Percentiles rank a stretch among this genome's conserved stretches.
Evolutionary conservation across 2,329 filamentous ascomycete genomes (phyloP).

Genomic region (Laburnicola sp.): DNA sequence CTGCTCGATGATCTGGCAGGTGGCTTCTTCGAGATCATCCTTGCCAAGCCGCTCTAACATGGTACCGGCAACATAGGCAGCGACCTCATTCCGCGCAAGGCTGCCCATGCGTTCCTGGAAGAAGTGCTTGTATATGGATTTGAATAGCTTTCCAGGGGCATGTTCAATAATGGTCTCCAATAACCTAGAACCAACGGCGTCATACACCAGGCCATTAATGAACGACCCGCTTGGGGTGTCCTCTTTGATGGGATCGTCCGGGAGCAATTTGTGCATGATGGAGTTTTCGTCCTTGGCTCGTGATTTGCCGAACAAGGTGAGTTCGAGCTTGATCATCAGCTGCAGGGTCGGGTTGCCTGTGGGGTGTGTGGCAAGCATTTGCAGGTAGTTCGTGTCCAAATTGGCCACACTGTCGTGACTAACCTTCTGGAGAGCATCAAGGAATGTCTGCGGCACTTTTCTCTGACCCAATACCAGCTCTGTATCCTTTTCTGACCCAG

Average conservation of each 20-base stretch:
- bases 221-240: slow-evolving; percentile 76
- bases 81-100: slow-evolving; percentile 85
- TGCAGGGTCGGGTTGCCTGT: slow-evolving; percentile 94
- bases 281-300: slow-evolving; percentile 67
- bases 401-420: slow-evolving; percentile 74
- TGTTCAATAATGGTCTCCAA: slow-evolving; percentile 82
- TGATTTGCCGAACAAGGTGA: slow-evolving; percentile 70
- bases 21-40: slow-evolving; percentile 76
- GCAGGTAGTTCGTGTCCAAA: slow-evolving; percentile 77
- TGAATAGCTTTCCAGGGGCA: slow-evolving; percentile 87
- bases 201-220: slow-evolving; percentile 84
- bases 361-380: slow-evolving; percentile 82
- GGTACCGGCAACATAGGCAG: slow-evolving; percentile 81
- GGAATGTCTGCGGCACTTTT: slow-evolving; percentile 77
- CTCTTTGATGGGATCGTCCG: slow-evolving; percentile 75
- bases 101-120: slow-evolving; percentile 79
- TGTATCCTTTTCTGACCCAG: slow-evolving; percentile 55
- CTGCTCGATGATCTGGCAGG: slow-evolving; percentile 71
- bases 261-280: slow-evolving; percentile 76
- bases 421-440: slow-evolving; percentile 75
- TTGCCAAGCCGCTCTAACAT: slow-evolving; percentile 82
- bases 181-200: slow-evolving; percentile 84
- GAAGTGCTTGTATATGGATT: slow-evolving; percentile 76
- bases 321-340: slow-evolving; percentile 82
- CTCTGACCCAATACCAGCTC: slow-evolving; percentile 42